Conservation (phyloP, 805 yeast species). For the Diddensiella santjacobensis region DNA sequence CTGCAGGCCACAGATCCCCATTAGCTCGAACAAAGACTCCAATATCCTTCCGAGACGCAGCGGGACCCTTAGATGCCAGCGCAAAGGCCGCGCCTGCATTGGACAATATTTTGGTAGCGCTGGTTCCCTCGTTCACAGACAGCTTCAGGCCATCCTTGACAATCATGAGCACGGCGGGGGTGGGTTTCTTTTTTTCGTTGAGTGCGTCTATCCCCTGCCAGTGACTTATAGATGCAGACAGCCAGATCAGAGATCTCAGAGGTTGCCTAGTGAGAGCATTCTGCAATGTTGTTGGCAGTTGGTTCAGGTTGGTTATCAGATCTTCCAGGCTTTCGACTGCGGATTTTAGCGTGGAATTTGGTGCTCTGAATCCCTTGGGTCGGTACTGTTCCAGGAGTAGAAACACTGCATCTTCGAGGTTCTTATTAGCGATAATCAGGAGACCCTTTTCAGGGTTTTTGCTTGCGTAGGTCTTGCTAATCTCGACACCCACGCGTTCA, state of each 20-base stretch:
- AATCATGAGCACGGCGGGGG: slow-evolving; percentile 46
- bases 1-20: slow-evolving; percentile 49
- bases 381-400: slow-evolving; percentile 31
- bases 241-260: slow-evolving; percentile 37
- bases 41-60: slow-evolving; percentile 42
- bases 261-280: not conserved
- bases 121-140: slow-evolving; percentile 53
- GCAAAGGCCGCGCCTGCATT: slow-evolving; percentile 10
- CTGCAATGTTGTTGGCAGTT: not conserved
- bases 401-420: slow-evolving; percentile 58
- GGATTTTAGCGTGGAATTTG: slow-evolving; percentile 7
- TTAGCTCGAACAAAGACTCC: slow-evolving; percentile 57
- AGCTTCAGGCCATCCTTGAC: slow-evolving; percentile 68
- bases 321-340: slow-evolving; percentile 7
- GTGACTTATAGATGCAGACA: slow-evolving; percentile 47
- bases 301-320: slow-evolving; percentile 15
- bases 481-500: slow-evolving; percentile 85
- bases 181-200: slow-evolving; percentile 37
- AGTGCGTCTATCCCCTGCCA: slow-evolving; percentile 41
- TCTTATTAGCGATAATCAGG: slow-evolving; percentile 50
- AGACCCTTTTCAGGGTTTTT: slow-evolving; percentile 62
- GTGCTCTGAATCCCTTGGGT: slow-evolving; percentile 10
- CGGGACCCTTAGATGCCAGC: slow-evolving; percentile 20
- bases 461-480: slow-evolving; percentile 71
- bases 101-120: slow-evolving; percentile 44